Base-by-base conservation (phyloP, 2,329 filamentous ascomycete genomes). In the Penicillium sp. region DNA sequence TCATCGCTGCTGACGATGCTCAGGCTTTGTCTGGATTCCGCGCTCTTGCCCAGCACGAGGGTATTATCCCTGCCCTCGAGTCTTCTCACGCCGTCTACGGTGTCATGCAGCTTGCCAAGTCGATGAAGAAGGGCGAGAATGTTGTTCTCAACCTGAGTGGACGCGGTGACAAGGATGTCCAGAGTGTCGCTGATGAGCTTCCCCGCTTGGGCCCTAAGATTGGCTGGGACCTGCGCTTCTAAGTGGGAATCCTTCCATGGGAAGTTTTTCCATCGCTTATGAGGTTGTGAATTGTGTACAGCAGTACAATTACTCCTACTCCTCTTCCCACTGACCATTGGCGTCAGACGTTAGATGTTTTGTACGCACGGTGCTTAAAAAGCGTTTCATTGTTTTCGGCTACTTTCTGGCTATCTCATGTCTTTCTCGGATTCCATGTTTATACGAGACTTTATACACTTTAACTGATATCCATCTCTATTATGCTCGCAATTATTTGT, bases 141-240 rank as follows among this genome's bases (percentile, higher is more conserved):
- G 79, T 99, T 24, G 93, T 99, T 55, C 92, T 99, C 59, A 97
- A 93, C 77, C 75, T 99, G 33, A 95, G 90, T 70, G 94, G 94
- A 8, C 83, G 94, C 65, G 94, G 94, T 59, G 94, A 99, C 77
- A 99, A 99, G 85, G 94, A 99, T 71, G 94, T 99, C 55, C 92
- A 99, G 84, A 96, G 91, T 68, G 93, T 99, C 48, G 94, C 94
- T 0, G 94, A 99, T 70, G 91, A 96, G 77, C 77, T 99, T 70
- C 93, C 93, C 16, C 89, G 83, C 64, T 75, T 99, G 58, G 93
- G 94, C 0, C 94, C 94, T 7, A 81, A 89, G 80, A 97, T 99
- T 75, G 91, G 82, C 44, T 87, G 85, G 85, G 84, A 87, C 70
- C 67, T 87, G 75, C 79, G 84, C 59, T 86, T 78, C 70, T 76